Conservation (phyloP, 2,329 filamentous ascomycete genomes). For the Mycosphaerella arachidis region DNA sequence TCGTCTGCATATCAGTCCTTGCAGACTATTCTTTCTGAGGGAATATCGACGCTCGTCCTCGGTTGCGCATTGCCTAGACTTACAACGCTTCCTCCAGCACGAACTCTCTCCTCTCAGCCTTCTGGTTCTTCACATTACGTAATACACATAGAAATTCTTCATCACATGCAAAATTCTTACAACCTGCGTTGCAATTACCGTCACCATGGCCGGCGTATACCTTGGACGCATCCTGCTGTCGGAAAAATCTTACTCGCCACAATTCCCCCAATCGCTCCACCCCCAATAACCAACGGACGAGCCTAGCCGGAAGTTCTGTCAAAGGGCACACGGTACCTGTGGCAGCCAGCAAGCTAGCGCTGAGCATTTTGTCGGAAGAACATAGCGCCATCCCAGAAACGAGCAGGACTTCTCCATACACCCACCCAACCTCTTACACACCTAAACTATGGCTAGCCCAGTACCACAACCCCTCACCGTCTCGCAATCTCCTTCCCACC, state of each 20-base stretch:
- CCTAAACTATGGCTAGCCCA: too few relatives aligned
- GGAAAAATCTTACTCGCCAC: slow-evolving; percentile 69
- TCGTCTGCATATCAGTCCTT: background rate
- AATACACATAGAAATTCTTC: slow-evolving; percentile 20
- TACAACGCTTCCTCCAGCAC: slow-evolving; percentile 30
- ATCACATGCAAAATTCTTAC: slow-evolving; percentile 17
- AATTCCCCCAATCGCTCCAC: slow-evolving; percentile 73
- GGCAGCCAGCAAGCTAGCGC: too few relatives aligned
- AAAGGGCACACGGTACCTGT: too few relatives aligned
- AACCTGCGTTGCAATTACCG: slow-evolving; percentile 20
- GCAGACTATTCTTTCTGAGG: too few relatives aligned
- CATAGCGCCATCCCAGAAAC: too few relatives aligned
- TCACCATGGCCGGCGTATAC: slow-evolving; percentile 15
- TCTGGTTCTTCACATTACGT: slow-evolving; percentile 33
- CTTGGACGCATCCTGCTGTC: slow-evolving; percentile 39
- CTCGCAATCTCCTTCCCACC: slow-evolving; percentile 31
- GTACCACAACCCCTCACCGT: slow-evolving; percentile 5
- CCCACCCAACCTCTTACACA: too few relatives aligned
- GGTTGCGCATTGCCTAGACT: too few relatives aligned
- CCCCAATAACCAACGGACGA: slow-evolving; percentile 67
- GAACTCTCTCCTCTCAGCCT: slow-evolving; percentile 40
- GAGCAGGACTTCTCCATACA: too few relatives aligned
- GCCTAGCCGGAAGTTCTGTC: slow-evolving; percentile 80
- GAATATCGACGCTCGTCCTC: too few relatives aligned
- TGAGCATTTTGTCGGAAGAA: too few relatives aligned